Base-by-base conservation (phyloP, 805 yeast species). In the Yarrowia sp. region DNA sequence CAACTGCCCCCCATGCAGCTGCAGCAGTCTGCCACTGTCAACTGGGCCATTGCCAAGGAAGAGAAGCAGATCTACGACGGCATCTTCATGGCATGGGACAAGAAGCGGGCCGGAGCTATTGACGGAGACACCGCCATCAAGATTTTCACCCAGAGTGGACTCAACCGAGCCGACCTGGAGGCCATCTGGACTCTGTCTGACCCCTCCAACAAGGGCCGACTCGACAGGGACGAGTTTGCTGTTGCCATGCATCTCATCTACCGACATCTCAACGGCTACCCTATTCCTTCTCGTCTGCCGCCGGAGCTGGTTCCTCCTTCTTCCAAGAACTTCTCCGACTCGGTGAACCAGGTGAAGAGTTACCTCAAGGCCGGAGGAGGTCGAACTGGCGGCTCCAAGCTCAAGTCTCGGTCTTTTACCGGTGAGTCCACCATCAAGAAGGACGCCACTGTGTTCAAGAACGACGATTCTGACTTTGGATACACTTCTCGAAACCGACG, bases 201-300 rank as follows among this genome's bases (percentile, higher is more conserved):
- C 76, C 84, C 88, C 15, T 87, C 88, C 67, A 90, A 92, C 76
- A 84, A 89, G 67, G 97, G 98, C 5, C 87, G 85, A 75, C 85
- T 94, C 72, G 90, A 91, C 76, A 87, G 86, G 73, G 97, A 94
- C 76, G 97, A 92, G 77, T 95, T 94, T 80, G 89, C 97, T 0
- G 92, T 95, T 42, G 98, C 98, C 39, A 95, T 94, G 98, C 98
- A 96, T 82, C 82, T 94, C 69, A 94, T 94, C 52, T 94, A 95
- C 79, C 86, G 97, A 76, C 85, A 94, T 70, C 80, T 94, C 75
- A 93, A 92, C 74, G 98, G 98, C 2, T 86, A 85, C 71, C 91
- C 89, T n/a, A 79, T 95, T 63, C 99, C 99, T 30, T 75, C 82
- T 58, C 81, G 87, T 67, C 83, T 94, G 66, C 98, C 98, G 2